Evolutionary conservation across 768 basidiomycete species (phyloP), one percentile per base, ranked within the genome.

Genomic region (Auricularia sp.): DNA sequence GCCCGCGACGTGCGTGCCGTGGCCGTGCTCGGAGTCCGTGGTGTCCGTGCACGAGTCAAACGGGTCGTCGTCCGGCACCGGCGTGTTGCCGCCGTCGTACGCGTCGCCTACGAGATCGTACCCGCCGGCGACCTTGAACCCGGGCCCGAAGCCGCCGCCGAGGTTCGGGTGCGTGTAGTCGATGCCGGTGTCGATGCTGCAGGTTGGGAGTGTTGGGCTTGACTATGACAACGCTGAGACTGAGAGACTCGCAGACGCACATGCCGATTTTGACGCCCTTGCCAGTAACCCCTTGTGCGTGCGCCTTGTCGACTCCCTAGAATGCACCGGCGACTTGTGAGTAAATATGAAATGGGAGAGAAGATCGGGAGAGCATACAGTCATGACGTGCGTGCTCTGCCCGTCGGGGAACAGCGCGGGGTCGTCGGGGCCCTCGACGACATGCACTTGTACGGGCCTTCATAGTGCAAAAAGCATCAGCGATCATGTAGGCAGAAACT

Each of bases 1-100:
- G 34, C 66, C 66, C 3, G 66, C 63, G 18, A 66, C 66, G 29
- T 66, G 66, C 2, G 83, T 84, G 47, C 84, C 83, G 66, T 82
- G 81, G n/a, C 29, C n/a, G 29, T n/a, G 29, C 7, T 77, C 78
- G 79, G 62, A 54, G 39, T 42, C 53, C 7, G 18, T 29, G 29
- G 53, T 29, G n/a, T n/a, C 29, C 53, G 53, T 54, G 53, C n/a
- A 54, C 18, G 29, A n/a, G n/a, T n/a, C n/a, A 18, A 54, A n/a
- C n/a, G 53, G 29, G 18, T 54, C 68, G 14, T 36, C 16, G 29
- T 54, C 53, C 3, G 68, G 63, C 5, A 66, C 35, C 4, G 43
- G 58, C n/a, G 42, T 59, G 36, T 64, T 63, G 34, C 10, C 12
- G 2, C 63, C 66, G 39, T 56, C 62, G 64, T 67, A 67, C 10